These are phyloP conservation scores for Populus simonii DNA, from an alignment of 345 rosid species.

Conservation along the genomic window DNA sequence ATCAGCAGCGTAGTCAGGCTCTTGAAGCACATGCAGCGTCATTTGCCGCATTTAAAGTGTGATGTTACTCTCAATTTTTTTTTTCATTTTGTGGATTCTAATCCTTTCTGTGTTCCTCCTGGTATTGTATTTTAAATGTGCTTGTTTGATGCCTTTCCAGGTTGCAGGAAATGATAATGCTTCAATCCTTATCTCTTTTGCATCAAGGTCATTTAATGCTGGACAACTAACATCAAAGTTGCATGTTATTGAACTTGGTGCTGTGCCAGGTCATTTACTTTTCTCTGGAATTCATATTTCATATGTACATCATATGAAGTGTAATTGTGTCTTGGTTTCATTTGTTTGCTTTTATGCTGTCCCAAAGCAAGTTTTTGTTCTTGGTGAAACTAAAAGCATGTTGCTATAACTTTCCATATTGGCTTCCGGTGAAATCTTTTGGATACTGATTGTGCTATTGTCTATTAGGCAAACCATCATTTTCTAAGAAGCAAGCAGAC, in stretches of 20 bases:
- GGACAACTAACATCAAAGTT: constrained; percentile 85
- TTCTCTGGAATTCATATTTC: neutral
- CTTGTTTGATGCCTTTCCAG: constrained; percentile 17
- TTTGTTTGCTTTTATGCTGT: neutral
- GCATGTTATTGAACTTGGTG: constrained; percentile 96
- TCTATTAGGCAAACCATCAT: constrained; percentile 21
- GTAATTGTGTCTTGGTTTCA: neutral
- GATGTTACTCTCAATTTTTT: neutral
- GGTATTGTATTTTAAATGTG: neutral
- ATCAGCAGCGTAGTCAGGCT: constrained; percentile 96
- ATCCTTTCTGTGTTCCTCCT: neutral
- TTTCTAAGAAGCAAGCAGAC: constrained; percentile 28
- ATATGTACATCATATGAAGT: neutral
- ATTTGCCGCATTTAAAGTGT: constrained; percentile 79
- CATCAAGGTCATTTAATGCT: constrained; percentile 76
- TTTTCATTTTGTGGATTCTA: neutral
- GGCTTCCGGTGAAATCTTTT: neutral
- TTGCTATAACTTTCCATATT: neutral
- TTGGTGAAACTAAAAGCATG: neutral
- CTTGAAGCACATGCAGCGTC: constrained; percentile 98
- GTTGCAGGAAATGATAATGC: constrained; percentile 91
- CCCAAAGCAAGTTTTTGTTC: neutral
- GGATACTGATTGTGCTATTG: neutral
- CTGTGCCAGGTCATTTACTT: constrained; percentile 65
- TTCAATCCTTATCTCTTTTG: constrained; percentile 81